Base-by-base conservation (phyloP, 2,329 filamentous ascomycete species). In the Camptophora hylomeconis region DNA sequence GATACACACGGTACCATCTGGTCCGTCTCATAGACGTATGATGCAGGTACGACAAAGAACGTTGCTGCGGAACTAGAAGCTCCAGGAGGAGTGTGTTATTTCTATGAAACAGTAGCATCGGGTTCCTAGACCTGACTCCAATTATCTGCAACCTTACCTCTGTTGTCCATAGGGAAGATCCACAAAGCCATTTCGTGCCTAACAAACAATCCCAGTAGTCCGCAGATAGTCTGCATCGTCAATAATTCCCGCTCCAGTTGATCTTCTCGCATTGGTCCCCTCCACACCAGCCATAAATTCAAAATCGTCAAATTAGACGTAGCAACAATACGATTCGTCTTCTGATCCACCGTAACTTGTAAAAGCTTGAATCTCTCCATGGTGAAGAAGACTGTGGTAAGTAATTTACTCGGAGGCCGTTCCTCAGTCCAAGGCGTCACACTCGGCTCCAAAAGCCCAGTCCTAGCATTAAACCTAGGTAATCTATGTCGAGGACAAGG, bases 231-330 rank as follows among this genome's bases (percentile, higher is more conserved):
- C 62, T 98, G 89, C 55, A 94, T 68, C n/a, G 59, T 58, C 24
- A 89, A 69, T 36, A 98, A 67, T 52, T 89, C 82, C 49, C 73
- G 61, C 15, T 83, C 81, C 30, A 98, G 64, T 24, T 72, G 67
- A 56, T 93, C 80, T 53, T 98, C 89, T 38, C 80, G 71, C 65
- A 92, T 70, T 3, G 89, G 86, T 0, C 89, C 89, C 51, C 86
- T 77, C 81, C 84, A 92, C 28, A 95, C 81, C 38, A 98, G 63
- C 87, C 87, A 98, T 32, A 98, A 67, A 51, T 98, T 98, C 42
- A 98, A 65, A 26, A 98, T 69, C 6, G 89, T 98, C 39, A 98
- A 68, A 54, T 98, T 98, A 40, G 74, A 83, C 12, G 76, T 87
- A 55, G 89, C 79, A 14, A 72, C 60, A 44, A 95, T 78, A 8